Percentiles rank a stretch among this genome's conserved stretches.
phyloP scores from a whole-genome alignment of 2,329 filamentous ascomycete species.

The Alternaria sp. region DNA sequence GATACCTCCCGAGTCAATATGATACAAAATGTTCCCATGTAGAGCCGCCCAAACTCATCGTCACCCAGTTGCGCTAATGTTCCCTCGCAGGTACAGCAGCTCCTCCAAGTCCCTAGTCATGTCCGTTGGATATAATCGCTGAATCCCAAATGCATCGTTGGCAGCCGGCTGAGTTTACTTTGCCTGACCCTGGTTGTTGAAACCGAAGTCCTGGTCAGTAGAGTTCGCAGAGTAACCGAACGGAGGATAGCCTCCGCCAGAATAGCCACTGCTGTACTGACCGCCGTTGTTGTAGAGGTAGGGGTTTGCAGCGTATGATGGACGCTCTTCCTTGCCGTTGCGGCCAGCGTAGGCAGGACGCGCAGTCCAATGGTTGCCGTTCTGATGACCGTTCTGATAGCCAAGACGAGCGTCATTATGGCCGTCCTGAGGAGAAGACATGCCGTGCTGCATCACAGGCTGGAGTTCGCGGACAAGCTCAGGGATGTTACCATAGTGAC shows the following conservation, averaged over 20 bases:
- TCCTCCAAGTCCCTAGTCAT: not conserved
- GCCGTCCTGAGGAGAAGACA: constrained; percentile 17
- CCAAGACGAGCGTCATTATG: constrained; percentile 21
- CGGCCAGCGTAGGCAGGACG: constrained; percentile 20
- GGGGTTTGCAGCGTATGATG: constrained; percentile 28
- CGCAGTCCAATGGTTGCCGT: constrained; percentile 20
- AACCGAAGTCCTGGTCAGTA: constrained; percentile 28
- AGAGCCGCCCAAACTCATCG: not conserved
- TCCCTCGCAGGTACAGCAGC: not conserved
- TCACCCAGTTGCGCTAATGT: not conserved
- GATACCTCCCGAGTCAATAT: not conserved
- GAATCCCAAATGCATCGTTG: not conserved
- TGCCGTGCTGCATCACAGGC: not conserved
- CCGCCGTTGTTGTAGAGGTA: constrained; percentile 23
- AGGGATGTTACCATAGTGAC: constrained; percentile 21
- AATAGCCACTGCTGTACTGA: constrained; percentile 24
- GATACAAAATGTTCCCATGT: not conserved
- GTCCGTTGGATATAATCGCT: not conserved
- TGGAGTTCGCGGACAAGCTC: constrained; percentile 9
- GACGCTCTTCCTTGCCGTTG: constrained; percentile 30
- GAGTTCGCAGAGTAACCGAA: constrained; percentile 18
- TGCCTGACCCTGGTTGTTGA: constrained; percentile 18
- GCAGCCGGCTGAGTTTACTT: constrained; percentile 9
- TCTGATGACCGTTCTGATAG: constrained; percentile 20
- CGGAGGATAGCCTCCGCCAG: constrained; percentile 21